These are phyloP conservation scores for Solanum chiquidenum DNA, from an alignment of 257 asterid genomes.

Conservation along the genomic window DNA sequence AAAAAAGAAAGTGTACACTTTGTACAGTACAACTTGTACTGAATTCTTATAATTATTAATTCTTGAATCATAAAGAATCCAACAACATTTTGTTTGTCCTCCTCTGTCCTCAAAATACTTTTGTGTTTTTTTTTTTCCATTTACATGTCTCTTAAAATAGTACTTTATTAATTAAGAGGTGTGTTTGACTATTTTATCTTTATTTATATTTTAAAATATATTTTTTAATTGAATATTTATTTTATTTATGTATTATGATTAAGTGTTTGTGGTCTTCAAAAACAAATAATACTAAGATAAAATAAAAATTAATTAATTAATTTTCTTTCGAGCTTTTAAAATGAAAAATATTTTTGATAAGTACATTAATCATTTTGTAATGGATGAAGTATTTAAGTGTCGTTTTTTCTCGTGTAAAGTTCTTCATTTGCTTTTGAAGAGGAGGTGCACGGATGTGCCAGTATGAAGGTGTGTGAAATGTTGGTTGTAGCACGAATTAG, in stretches of 20 bases:
- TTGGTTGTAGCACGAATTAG: background rate
- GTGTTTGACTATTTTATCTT: too few relatives aligned
- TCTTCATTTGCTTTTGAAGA: too few relatives aligned
- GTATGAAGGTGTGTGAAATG: background rate
- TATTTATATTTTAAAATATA: too few relatives aligned
- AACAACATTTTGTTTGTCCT: background rate
- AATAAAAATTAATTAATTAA: too few relatives aligned
- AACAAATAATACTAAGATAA: too few relatives aligned
- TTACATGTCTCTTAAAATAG: background rate
- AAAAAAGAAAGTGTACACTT: background rate
- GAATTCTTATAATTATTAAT: background rate
- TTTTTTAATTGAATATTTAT: too few relatives aligned
- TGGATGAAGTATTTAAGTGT: accelerated
- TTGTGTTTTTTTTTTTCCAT: background rate
- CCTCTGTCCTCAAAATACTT: background rate
- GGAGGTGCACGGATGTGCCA: too few relatives aligned
- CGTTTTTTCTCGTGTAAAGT: too few relatives aligned
- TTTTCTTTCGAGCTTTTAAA: too few relatives aligned
- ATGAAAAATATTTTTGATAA: background rate
- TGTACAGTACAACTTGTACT: background rate
- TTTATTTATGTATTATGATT: too few relatives aligned
- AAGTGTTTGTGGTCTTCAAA: background rate
- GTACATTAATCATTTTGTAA: too few relatives aligned
- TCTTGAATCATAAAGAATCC: background rate
- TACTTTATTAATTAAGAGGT: too few relatives aligned